Evolutionary conservation across 805 yeast species (phyloP).

Genomic region (Yamadazyma philogaea): DNA sequence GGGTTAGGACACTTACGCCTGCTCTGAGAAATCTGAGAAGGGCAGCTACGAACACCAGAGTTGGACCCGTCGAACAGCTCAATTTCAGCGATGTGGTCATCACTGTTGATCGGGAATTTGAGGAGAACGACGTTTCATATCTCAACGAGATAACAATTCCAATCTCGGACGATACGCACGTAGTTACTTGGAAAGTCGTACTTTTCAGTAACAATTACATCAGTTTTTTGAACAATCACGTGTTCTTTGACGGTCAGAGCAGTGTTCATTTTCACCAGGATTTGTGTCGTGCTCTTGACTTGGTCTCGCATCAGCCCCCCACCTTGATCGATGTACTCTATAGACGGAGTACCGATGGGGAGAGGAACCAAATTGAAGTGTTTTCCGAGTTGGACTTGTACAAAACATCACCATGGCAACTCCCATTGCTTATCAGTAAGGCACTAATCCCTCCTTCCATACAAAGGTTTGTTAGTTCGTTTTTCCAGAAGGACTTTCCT

Average conservation of each 20-base stretch:
- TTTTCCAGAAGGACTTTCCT: conserved; percentile 6
- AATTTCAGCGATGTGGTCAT: conserved; percentile 21
- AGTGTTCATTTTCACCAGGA: conserved; percentile 28
- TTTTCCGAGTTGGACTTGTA: neutral
- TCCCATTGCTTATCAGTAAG: neutral
- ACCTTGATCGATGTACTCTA: neutral
- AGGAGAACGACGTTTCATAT: conserved; percentile 13
- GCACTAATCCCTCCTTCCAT: conserved; percentile 1
- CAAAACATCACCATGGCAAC: neutral
- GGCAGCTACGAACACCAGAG: conserved; percentile 12
- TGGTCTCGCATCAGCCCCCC: neutral
- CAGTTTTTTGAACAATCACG: conserved; percentile 26
- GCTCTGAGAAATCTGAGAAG: neutral
- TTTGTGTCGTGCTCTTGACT: conserved; percentile 11
- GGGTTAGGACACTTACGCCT: neutral
- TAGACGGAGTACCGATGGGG: neutral
- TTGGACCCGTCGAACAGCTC: conserved; percentile 18
- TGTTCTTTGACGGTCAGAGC: conserved; percentile 33
- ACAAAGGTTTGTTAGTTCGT: neutral
- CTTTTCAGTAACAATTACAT: conserved; percentile 18
- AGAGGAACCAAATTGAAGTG: neutral
- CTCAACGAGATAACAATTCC: conserved; percentile 6
- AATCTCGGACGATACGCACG: neutral
- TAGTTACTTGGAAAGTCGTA: conserved; percentile 23
- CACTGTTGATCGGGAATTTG: conserved; percentile 11